Evolutionary conservation across 148 eudicot genomes (phyloP).

Genomic region (Chenopodium formosanum): DNA sequence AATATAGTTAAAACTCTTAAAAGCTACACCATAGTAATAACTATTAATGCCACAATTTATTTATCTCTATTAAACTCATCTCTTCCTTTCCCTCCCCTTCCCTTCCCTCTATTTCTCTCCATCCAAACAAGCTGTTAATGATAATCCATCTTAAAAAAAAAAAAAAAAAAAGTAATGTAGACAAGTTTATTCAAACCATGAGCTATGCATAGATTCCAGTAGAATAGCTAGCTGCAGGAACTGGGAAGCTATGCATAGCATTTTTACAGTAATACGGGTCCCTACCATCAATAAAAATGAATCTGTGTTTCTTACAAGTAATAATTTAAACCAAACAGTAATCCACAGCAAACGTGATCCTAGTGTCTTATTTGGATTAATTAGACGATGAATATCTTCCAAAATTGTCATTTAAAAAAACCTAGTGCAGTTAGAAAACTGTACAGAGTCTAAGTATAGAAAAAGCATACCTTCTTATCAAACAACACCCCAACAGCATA

Average conservation of each 20-base stretch:
- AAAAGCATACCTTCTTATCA: slow-evolving; percentile 62
- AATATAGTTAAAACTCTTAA: not conserved
- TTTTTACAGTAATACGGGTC: not conserved
- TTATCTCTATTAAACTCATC: not conserved
- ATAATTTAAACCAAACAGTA: not conserved
- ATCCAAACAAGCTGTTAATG: not conserved
- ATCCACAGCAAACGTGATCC: not conserved
- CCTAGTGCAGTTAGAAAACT: not conserved
- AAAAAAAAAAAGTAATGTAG: not conserved
- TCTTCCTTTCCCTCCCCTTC: too few relatives aligned
- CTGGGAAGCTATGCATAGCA: not conserved
- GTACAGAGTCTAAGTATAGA: not conserved
- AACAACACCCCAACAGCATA: slow-evolving; percentile 70
- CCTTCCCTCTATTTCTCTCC: too few relatives aligned
- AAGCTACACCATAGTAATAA: not conserved
- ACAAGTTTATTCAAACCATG: not conserved
- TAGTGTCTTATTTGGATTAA: not conserved
- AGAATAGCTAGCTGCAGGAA: not conserved
- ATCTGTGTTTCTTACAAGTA: not conserved
- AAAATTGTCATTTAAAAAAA: not conserved
- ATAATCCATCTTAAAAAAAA: not conserved
- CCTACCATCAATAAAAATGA: not conserved
- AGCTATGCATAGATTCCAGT: not conserved
- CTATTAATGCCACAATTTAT: not conserved
- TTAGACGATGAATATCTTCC: not conserved